Evolutionary conservation across 805 yeast species (phyloP).

Genomic region (Hanseniaspora clermontiae): DNA sequence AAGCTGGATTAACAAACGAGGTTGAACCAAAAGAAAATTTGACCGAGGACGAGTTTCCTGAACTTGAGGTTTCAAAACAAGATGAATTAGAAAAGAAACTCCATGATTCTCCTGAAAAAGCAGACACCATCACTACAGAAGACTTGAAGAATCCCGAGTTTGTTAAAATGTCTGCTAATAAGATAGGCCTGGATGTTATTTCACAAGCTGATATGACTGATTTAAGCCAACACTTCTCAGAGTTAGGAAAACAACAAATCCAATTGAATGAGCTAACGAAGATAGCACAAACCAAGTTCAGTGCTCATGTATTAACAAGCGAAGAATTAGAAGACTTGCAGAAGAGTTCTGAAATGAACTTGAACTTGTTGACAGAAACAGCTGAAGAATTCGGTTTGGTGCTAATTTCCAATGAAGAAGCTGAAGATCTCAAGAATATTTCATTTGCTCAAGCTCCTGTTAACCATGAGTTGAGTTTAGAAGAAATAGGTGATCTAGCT

Average conservation of each 20-base stretch:
- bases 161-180: neutral
- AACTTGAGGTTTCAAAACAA: neutral
- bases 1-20: too few relatives aligned
- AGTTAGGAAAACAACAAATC: constrained; percentile 18
- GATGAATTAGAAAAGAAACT: neutral
- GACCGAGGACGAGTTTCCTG: neutral
- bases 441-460: constrained; percentile 3
- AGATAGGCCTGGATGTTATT: neutral
- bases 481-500: neutral
- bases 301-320: neutral
- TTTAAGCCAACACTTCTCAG: constrained; percentile 23
- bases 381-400: constrained; percentile 12
- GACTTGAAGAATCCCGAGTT: constrained; percentile 1
- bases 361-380: constrained; percentile 1
- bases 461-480: constrained; percentile 12
- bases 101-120: neutral
- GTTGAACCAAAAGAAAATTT: neutral
- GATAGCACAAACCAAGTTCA: neutral
- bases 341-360: neutral
- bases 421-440: constrained; percentile 11
- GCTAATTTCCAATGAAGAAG: constrained; percentile 14
- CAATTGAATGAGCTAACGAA: neutral
- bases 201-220: constrained; percentile 10
- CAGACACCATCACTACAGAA: neutral
- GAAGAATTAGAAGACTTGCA: neutral